A percentile compares a stretch with the other conserved stretches of the same genome.
These are phyloP conservation scores for Margaritispora aquatica DNA, from an alignment of 495 filamentous ascomycete genomes.

Conservation along the genomic window DNA sequence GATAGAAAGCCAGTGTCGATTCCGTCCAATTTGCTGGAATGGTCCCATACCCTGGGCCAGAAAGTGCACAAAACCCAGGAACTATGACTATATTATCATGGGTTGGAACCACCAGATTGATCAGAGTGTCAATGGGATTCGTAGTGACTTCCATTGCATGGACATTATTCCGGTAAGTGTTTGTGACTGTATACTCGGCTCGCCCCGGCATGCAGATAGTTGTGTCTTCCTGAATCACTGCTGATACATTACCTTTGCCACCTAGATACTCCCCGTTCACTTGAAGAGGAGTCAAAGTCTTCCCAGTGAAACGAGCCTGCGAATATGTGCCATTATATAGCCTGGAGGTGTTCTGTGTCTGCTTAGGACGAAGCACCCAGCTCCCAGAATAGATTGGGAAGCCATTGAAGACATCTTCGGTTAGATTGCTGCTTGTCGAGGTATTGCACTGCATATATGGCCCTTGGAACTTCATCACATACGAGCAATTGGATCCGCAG, in stretches of 20 bases:
- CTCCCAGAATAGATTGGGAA: not conserved
- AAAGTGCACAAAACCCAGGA: not conserved
- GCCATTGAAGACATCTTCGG: not conserved
- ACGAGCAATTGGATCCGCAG: constrained; percentile 21
- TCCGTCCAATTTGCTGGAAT: constrained; percentile 14
- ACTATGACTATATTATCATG: constrained; percentile 7
- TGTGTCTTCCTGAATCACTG: not conserved
- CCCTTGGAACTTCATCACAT: constrained; percentile 12
- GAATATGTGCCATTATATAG: constrained; percentile 12
- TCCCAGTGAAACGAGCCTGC: constrained; percentile 5
- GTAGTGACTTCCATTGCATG: constrained; percentile 3
- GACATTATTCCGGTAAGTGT: constrained; percentile 10
- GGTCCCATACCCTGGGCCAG: not conserved
- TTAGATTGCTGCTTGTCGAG: not conserved
- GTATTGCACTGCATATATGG: not conserved
- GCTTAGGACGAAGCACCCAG: not conserved
- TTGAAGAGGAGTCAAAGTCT: constrained; percentile 5
- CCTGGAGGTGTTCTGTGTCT: not conserved
- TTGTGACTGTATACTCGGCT: constrained; percentile 10
- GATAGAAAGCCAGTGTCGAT: not conserved
- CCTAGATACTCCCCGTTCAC: not conserved
- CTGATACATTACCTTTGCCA: not conserved
- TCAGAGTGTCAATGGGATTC: constrained; percentile 12
- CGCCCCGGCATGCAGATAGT: constrained; percentile 5
- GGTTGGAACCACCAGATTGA: constrained; percentile 3